Conservation (phyloP, 2,329 filamentous ascomycete species). For the Rugonectria rugulosa region DNA sequence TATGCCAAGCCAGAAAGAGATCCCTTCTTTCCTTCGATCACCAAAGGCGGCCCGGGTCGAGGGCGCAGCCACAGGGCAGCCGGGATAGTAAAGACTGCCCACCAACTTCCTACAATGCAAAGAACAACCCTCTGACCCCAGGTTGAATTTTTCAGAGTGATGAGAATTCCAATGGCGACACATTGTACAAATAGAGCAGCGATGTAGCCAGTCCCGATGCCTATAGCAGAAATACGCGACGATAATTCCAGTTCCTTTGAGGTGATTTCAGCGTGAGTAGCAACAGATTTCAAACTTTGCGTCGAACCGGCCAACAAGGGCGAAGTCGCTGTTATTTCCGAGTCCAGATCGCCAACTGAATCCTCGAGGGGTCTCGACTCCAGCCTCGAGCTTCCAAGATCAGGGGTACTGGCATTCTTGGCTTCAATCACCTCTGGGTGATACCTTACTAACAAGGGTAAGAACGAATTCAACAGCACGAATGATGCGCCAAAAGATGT, state of each 20-base stretch:
- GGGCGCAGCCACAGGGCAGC: conserved; percentile 87
- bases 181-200: conserved; percentile 87
- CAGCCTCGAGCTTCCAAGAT: conserved; percentile 40
- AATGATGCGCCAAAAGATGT: conserved; percentile 95
- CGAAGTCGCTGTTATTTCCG: conserved; percentile 52
- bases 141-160: conserved; percentile 76
- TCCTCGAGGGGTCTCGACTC: conserved; percentile 48
- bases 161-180: conserved; percentile 78
- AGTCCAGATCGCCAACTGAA: conserved; percentile 41
- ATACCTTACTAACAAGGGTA: conserved; percentile 88
- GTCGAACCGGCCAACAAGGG: conserved; percentile 53
- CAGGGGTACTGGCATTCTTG: conserved; percentile 38
- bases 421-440: conserved; percentile 65
- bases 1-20: conserved; percentile 68
- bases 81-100: conserved; percentile 90
- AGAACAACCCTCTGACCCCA: conserved; percentile 88
- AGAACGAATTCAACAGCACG: conserved; percentile 92
- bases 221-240: conserved; percentile 88
- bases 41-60: conserved; percentile 84
- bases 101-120: conserved; percentile 89
- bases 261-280: conserved; percentile 60
- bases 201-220: conserved; percentile 92
- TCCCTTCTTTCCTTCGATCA: conserved; percentile 49
- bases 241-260: conserved; percentile 78
- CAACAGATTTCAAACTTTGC: conserved; percentile 46